Evolutionary conservation across 2,329 filamentous ascomycete species (phyloP), one percentile per base, ranked within the genome.

Genomic region (Plectosphaerella cucumerina): DNA sequence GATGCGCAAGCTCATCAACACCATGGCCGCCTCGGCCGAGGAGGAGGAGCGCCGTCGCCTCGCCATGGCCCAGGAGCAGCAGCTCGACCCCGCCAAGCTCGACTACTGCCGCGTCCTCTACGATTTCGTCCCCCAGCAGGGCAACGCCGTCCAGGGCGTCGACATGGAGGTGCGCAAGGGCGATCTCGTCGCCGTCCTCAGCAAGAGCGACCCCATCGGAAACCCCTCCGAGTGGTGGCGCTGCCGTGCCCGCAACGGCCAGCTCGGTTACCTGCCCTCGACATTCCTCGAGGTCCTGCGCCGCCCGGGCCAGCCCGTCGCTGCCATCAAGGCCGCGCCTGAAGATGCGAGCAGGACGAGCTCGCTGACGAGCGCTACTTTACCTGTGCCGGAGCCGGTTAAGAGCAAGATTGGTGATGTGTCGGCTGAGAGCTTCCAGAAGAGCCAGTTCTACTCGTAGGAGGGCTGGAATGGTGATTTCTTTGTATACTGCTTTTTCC

Each of bases 191-290:
- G 94, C 94, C 22, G 91, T 99, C 1, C 79, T 99, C 50, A 87
- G 86, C 73, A 97, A 97, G 74, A 88, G 84, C 17, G 94, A 99
- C 62, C 94, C 94, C 1, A 82, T 93, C 63, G 94, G 94, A 42
- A 91, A 94, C 60, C 84, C 90, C 5, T 94, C 89, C 48, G 93
- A 99, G 65, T 99, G 94, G 94, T 99, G 94, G 94, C 85, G 87
- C 58, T 99, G 95, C 70, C 82, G 94, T 50, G 88, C 93, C 14
- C 81, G 94, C 54, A 91, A 97, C 65, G 92, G 91, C 44, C 81
- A 90, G 22, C 86, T 96, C 61, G 94, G 94, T 8, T 99, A 97
- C 65, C 78, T 99, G 6, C 94, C 95, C 2, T 85, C 87, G 1
- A 92, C 91, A 1, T 99, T 97, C 63, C 80, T 99, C 23, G 90